Evolutionary conservation across 1,284 basidiomycete genomes (phyloP).

Genomic region (Veloboletus limbatus): DNA sequence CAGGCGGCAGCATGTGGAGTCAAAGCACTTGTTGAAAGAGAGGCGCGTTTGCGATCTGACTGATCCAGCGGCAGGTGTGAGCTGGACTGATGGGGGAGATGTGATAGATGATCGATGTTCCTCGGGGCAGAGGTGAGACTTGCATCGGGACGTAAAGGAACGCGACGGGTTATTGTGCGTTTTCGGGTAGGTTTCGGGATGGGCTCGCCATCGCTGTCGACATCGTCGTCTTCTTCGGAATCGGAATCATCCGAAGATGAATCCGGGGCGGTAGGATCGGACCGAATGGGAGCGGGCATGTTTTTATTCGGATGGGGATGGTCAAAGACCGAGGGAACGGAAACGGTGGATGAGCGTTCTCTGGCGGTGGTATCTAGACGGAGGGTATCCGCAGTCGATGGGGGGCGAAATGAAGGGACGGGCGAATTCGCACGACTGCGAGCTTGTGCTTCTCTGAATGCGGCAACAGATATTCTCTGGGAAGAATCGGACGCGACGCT

Average conservation of each 20-base stretch:
- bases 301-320: conserved; percentile 10
- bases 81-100: too few species aligned
- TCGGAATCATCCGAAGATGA: conserved; percentile 32
- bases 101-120: too few species aligned
- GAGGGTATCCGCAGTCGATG: conserved; percentile 32
- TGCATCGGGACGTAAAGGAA: conserved; percentile 18
- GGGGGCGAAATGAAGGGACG: conserved; percentile 46
- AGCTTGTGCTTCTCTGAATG: conserved; percentile 73
- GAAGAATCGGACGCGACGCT: conserved; percentile 62
- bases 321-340: conserved; percentile 20
- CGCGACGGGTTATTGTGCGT: conserved; percentile 21
- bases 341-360: conserved; percentile 33
- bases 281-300: conserved; percentile 12
- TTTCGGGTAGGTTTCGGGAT: conserved; percentile 22
- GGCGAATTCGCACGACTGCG: conserved; percentile 59
- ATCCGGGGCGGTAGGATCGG: conserved; percentile 19
- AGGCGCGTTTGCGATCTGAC: conserved; percentile 23
- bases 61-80: conserved; percentile 10
- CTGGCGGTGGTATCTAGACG: conserved; percentile 27
- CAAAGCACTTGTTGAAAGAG: conserved; percentile 41
- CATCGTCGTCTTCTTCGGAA: conserved; percentile 33
- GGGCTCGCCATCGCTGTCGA: conserved; percentile 33
- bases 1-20: conserved; percentile 38
- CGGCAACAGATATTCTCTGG: conserved; percentile 73
- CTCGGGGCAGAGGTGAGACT: conserved; percentile 10